Percentiles rank a stretch among this genome's conserved stretches.
These are phyloP conservation scores for Leishmania turanica DNA, from an alignment of 208 protist genomes.

Conservation along the genomic window DNA sequence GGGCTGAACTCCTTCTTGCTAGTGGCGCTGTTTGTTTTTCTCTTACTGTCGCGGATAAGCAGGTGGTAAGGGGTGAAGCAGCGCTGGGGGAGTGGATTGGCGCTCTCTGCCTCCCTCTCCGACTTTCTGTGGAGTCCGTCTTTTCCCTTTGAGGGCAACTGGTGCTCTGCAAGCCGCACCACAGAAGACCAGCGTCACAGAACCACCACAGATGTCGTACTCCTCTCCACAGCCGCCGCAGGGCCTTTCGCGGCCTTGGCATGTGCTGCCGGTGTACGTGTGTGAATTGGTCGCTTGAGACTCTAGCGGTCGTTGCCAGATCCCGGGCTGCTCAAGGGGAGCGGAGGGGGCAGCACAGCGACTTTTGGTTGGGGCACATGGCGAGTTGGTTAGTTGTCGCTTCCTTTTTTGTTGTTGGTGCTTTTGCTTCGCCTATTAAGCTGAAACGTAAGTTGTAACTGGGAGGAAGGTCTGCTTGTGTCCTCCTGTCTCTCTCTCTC, in stretches of 20 bases:
- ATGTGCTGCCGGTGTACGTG: background rate
- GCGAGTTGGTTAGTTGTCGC: background rate
- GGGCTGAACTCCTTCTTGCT: background rate
- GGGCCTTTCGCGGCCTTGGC: background rate
- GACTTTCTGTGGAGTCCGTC: background rate
- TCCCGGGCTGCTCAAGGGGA: background rate
- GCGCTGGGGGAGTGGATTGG: background rate
- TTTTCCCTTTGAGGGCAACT: background rate
- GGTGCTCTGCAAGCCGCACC: background rate
- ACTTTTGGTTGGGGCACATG: background rate
- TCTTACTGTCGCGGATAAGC: background rate
- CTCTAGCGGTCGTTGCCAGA: too few species aligned
- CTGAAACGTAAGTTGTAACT: background rate
- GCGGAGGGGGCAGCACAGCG: background rate
- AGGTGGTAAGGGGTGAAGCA: background rate
- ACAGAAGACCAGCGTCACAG: background rate
- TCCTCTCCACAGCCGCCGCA: background rate
- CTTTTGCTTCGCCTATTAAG: background rate
- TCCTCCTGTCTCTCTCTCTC: background rate
- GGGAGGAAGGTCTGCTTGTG: background rate
- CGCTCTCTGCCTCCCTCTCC: background rate
- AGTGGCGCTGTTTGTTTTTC: background rate
- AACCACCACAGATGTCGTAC: background rate
- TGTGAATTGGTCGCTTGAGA: background rate
- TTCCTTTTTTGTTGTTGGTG: background rate